Base-by-base conservation (phyloP, 805 yeast genomes). In the Brettanomyces sp. region DNA sequence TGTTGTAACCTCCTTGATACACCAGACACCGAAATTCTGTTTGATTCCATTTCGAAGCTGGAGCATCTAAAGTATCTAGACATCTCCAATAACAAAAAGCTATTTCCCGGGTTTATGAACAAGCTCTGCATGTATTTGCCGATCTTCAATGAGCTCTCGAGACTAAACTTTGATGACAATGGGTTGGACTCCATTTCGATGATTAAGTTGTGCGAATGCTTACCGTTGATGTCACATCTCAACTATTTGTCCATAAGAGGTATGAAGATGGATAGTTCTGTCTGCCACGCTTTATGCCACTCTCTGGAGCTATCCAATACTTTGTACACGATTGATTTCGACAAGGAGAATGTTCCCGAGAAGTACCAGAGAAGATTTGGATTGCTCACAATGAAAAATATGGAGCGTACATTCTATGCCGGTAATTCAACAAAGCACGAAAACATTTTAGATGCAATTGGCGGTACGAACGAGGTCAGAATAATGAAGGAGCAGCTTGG, bases 381-480 rank as follows among this genome's bases (percentile, higher is more conserved):
- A 1, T 72, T 85, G 39, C 80, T 84, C 54, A 76, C 93, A 42
- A 81, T 90, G 82, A 76, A 83, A 55, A 90, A 90, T 61, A 82
- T 89, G 82, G 88, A 83, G 54, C 60, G 66, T 22, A 69, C 73
- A 44, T 64, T 82, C 45, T 70, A 72, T 47, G 60, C 9, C 6
- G 40, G 49, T 50, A 23, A 40, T 25, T 32, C 44, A 4, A 30
- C 33, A 9, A 46, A 41, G 25, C 37, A 41, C 4, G 33, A 45
- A n/a, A 50, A 37, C 28, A 38, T 45, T n/a, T 40, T 53, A 24
- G 18, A 39, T 35, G 46, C 45, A 12, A 33, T 50, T 4, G 35
- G 50, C 21, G 43, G 52, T 39, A 52, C 64, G 24, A 32, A 44
- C n/a, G 47, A 45, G 12, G 43, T 13, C 8, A 48, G 41, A n/a